Conservation (phyloP, 78 protist species). For the Dictyostelium citrinum region DNA sequence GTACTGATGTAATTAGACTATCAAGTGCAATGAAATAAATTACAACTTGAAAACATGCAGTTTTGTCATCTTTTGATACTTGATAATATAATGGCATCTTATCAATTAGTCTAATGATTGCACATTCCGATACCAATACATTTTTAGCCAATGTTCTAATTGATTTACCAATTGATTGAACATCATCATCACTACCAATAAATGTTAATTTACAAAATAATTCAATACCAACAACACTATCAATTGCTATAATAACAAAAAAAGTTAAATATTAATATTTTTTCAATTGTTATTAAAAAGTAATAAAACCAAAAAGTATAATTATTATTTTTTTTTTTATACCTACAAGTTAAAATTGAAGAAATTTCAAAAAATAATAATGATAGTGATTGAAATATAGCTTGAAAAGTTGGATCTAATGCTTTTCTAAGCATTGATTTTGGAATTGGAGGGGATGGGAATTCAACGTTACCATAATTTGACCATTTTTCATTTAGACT, state of each 20-base stretch:
- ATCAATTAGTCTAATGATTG: conserved; percentile 47
- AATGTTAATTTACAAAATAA: conserved; percentile 36
- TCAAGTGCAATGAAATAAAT: conserved; percentile 34
- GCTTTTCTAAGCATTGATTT: conserved; percentile 19
- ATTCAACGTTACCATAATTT: not conserved
- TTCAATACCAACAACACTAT: conserved; percentile 53
- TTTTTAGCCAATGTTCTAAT: conserved; percentile 24
- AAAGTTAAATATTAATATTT: not conserved
- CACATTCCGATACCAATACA: conserved; percentile 49
- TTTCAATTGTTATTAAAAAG: not conserved
- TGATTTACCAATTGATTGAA: not conserved
- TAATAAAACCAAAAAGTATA: not conserved
- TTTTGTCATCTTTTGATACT: conserved; percentile 12
- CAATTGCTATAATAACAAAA: conserved; percentile 5
- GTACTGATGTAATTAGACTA: conserved; percentile 1
- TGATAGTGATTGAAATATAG: conserved; percentile 10
- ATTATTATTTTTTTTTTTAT: too few relatives aligned
- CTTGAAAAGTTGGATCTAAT: conserved; percentile 31
- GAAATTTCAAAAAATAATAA: conserved; percentile 41
- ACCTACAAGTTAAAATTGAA: not conserved
- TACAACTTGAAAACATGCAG: conserved; percentile 39
- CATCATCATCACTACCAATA: conserved; percentile 2
- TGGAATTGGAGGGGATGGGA: not conserved
- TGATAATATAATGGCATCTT: conserved; percentile 40
- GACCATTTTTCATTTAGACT: conserved; percentile 44